Evolutionary conservation across 2,329 filamentous ascomycete species (phyloP), one percentile per base, ranked within the genome.

Genomic region (Colletotrichum sp.): DNA sequence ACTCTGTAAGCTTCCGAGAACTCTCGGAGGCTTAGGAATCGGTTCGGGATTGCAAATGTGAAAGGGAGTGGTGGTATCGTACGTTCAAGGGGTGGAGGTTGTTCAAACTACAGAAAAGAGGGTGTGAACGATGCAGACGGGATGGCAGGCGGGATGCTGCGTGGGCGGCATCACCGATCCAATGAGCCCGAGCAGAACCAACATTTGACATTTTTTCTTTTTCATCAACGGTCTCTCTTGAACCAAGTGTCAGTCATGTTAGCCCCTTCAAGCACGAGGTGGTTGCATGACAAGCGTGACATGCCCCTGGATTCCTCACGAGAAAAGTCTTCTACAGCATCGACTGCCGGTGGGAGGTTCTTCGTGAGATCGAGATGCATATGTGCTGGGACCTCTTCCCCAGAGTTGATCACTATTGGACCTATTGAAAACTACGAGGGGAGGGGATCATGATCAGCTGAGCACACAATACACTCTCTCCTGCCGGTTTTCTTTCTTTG

Each of bases 121-220:
- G 73, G 73, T 75, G 73, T 75, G 63, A 7, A 12, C 14, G 56
- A 63, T 68, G 63, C 38, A 73, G 69, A 64, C 69, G 69, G 58
- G 32, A 61, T 62, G 43, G 62, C 63, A 24, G 69, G n/a, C 55
- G 3, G n/a, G 21, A 26, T n/a, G n/a, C 28, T 16, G 28, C 16
- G 6, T 13, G 18, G 10, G 9, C 52, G 16, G 34, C 34, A 52
- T 69, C 66, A 32, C 18, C 34, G 67, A 62, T 69, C 32, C 55
- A 26, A 48, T 56, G 28, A 36, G 62, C 34, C 14, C 2, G 2
- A 0, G 13, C 18, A 26, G 14, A 64, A 36, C 30, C 24, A 14
- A 34, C 1, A 21, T n/a, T 14, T 30, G 38, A 21, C n/a, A n/a
- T n/a, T n/a, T n/a, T n/a, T n/a, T n/a, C n/a, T n/a, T n/a, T n/a